These are phyloP conservation scores for Phytophthora capsici DNA, from an alignment of 352 stramenopile genomes.

Conservation along the genomic window DNA sequence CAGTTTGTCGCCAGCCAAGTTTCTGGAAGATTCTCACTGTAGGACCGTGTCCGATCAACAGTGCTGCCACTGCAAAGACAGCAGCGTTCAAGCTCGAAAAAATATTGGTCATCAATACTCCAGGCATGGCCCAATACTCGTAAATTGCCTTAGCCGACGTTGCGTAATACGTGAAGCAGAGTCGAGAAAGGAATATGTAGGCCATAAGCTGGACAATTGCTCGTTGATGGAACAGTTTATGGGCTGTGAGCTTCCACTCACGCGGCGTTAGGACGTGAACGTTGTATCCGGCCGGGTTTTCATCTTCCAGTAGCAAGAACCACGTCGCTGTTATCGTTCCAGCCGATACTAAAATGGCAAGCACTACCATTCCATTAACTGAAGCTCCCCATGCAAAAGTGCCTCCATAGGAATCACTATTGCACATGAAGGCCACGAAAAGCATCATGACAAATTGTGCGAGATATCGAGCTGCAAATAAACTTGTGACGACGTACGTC, in stretches of 20 bases:
- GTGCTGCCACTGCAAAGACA: conserved; percentile 45
- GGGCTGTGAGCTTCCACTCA: conserved; percentile 31
- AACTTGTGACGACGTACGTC: conserved; percentile 46
- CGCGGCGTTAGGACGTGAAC: conserved; percentile 23
- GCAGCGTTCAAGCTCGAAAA: conserved; percentile 55
- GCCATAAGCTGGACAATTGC: conserved; percentile 47
- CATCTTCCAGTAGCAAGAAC: conserved; percentile 47
- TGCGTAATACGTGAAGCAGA: conserved; percentile 72
- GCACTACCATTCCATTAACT: conserved; percentile 52
- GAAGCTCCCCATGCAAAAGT: conserved; percentile 55
- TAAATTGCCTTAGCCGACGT: conserved; percentile 63
- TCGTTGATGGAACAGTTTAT: conserved; percentile 45
- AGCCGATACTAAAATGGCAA: conserved; percentile 35
- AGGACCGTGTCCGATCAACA: conserved; percentile 25
- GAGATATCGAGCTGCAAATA: conserved; percentile 45
- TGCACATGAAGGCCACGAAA: conserved; percentile 60
- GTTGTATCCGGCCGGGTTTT: conserved; percentile 29
- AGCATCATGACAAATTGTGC: conserved; percentile 52
- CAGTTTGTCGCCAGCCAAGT: conserved; percentile 46
- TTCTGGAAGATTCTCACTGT: conserved; percentile 30
- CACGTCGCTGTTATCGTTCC: conserved; percentile 36
- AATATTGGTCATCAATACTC: conserved; percentile 50
- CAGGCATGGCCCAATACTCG: conserved; percentile 55
- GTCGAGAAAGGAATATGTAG: conserved; percentile 51
- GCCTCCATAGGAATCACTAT: conserved; percentile 56